phyloP scores from a whole-genome alignment of 129 eudicot species.

The Arctium lappa region DNA sequence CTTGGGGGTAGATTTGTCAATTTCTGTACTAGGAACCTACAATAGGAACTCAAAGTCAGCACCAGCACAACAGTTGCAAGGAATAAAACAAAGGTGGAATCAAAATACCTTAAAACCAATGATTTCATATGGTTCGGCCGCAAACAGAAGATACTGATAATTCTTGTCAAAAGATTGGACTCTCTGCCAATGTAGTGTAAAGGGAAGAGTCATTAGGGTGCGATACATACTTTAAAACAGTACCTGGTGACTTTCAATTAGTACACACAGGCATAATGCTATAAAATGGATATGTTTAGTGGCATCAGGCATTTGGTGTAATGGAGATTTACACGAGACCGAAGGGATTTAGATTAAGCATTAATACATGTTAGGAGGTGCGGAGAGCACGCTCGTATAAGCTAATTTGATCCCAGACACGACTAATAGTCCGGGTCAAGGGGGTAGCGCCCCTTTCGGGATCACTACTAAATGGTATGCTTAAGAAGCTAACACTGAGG shows the following conservation, averaged over 20 bases:
- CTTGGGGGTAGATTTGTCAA: constrained; percentile 96
- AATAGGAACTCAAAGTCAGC: constrained; percentile 11
- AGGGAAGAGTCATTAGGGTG: constrained; percentile 3
- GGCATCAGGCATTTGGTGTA: background rate
- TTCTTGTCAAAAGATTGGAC: constrained; percentile 85
- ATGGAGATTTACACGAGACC: background rate
- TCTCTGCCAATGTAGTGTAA: constrained; percentile 40
- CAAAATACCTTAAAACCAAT: constrained; percentile 74
- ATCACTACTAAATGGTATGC: too few relatives aligned
- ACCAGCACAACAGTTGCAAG: background rate
- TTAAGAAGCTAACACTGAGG: too few relatives aligned
- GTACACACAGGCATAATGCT: background rate
- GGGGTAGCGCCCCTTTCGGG: too few relatives aligned
- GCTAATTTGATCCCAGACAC: too few relatives aligned
- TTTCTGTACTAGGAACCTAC: constrained; percentile 96
- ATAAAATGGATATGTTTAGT: background rate
- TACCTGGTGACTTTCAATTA: background rate
- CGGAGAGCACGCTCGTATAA: too few relatives aligned
- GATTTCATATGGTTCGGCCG: constrained; percentile 94
- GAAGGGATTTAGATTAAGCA: background rate
- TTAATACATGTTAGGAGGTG: too few relatives aligned
- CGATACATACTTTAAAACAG: background rate
- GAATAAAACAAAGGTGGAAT: background rate
- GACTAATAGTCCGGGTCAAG: too few relatives aligned
- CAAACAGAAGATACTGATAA: constrained; percentile 87